These are phyloP conservation scores for Cryphonectria radicalis DNA, from an alignment of 2,329 filamentous ascomycete genomes.

Conservation along the genomic window DNA sequence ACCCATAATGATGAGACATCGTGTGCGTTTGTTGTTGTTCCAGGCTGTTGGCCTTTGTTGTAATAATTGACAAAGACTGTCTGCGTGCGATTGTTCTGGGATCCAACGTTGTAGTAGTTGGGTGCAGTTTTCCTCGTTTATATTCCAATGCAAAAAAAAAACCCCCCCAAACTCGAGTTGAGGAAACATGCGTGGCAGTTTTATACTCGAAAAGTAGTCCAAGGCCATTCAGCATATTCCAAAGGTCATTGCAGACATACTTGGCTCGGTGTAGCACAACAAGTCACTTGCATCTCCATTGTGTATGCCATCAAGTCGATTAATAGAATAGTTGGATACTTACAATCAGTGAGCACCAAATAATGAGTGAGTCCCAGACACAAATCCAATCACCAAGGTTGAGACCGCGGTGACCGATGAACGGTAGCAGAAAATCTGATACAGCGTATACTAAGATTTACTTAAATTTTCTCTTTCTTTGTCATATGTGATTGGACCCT, in stretches of 20 bases:
- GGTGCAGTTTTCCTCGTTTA: not conserved
- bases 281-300: not conserved
- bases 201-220: too few species aligned
- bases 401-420: not conserved
- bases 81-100: not conserved
- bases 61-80: not conserved
- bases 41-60: not conserved
- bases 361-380: not conserved
- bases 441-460: not conserved
- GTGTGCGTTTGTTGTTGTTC: not conserved
- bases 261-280: not conserved
- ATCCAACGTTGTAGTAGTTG: not conserved
- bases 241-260: not conserved
- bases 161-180: not conserved
- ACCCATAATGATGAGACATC: not conserved
- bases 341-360: not conserved
- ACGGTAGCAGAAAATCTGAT: not conserved
- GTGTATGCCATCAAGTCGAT: not conserved
- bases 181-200: not conserved
- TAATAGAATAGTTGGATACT: not conserved
- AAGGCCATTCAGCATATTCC: not conserved
- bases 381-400: not conserved
- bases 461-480: too few species aligned
- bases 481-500: too few species aligned
- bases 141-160: not conserved